Evolutionary conservation across 2,329 filamentous ascomycete genomes (phyloP).

Genomic region (Claviceps africana): DNA sequence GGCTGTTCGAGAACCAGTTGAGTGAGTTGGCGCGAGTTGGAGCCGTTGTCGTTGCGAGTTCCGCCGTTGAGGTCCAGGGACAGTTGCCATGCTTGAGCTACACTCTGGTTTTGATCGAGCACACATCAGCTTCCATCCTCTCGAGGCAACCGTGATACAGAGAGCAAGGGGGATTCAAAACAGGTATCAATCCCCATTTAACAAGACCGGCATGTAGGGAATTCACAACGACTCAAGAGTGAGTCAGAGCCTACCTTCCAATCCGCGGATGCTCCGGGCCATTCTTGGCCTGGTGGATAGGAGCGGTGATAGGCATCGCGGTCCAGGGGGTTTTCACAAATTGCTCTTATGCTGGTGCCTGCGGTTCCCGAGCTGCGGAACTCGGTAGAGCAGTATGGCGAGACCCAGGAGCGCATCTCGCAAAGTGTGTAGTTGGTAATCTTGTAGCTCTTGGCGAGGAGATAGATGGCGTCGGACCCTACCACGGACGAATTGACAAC

Average conservation of each 20-base stretch:
- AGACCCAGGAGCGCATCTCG: constrained; percentile 47
- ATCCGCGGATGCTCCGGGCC: constrained; percentile 25
- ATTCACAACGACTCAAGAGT: no score
- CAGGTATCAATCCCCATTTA: not conserved
- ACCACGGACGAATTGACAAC: constrained; percentile 39
- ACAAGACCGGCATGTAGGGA: not conserved
- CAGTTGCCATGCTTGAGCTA: constrained; percentile 39
- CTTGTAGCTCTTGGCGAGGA: constrained; percentile 39
- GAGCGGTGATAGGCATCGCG: constrained; percentile 39
- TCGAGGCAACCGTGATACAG: not conserved
- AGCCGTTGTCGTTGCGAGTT: constrained; percentile 38
- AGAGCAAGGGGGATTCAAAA: not conserved
- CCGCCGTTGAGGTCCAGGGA: constrained; percentile 45
- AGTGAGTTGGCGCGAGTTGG: constrained; percentile 41
- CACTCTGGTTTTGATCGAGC: constrained; percentile 17
- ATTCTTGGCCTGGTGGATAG: constrained; percentile 16
- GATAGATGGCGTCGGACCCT: constrained; percentile 42
- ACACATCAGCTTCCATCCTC: not conserved
- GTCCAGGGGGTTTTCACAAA: constrained; percentile 46
- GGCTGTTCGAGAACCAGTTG: constrained; percentile 33
- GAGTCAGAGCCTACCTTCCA: constrained; percentile 29
- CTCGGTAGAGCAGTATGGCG: constrained; percentile 51
- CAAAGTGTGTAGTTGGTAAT: constrained; percentile 50
- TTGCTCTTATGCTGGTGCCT: constrained; percentile 44
- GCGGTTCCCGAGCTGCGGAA: constrained; percentile 40